These are phyloP conservation scores for Pholiota microspora DNA, from an alignment of 768 basidiomycete genomes.

Conservation along the genomic window DNA sequence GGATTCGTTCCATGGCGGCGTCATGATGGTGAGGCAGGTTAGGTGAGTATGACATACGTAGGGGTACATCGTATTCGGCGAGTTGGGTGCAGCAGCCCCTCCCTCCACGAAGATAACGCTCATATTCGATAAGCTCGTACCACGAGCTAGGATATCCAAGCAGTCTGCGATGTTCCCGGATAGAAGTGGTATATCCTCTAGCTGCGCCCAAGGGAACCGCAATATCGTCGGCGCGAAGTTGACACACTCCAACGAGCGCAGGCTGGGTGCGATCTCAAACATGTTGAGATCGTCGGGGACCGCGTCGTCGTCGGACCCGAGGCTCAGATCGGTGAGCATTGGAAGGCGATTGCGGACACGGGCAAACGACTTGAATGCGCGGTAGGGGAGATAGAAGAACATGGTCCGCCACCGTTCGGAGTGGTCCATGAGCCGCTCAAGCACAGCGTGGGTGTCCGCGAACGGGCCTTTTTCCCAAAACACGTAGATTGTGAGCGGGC, in stretches of 20 bases:
- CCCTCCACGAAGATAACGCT: slow-evolving; percentile 29
- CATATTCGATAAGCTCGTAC: slow-evolving; percentile 24
- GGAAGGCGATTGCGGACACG: slow-evolving; percentile 26
- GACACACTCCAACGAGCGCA: slow-evolving; percentile 32
- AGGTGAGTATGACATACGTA: slow-evolving; percentile 27
- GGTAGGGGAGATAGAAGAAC: slow-evolving; percentile 33
- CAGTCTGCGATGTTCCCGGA: slow-evolving; percentile 31
- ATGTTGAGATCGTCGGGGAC: slow-evolving; percentile 21
- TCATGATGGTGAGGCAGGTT: no score
- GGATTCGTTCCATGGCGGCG: no score
- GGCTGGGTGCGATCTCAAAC: slow-evolving; percentile 29
- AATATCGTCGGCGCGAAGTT: slow-evolving; percentile 32
- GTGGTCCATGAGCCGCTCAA: slow-evolving; percentile 28
- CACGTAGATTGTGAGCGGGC: slow-evolving; percentile 31
- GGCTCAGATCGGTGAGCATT: slow-evolving; percentile 29
- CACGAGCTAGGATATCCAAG: slow-evolving; percentile 27
- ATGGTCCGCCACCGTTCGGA: slow-evolving; percentile 31
- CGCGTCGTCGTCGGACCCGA: slow-evolving; percentile 30
- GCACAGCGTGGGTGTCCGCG: slow-evolving; percentile 23
- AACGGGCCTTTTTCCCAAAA: slow-evolving; percentile 34
- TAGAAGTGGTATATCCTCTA: slow-evolving; percentile 29
- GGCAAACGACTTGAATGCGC: slow-evolving; percentile 27
- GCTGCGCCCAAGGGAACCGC: slow-evolving; percentile 32
- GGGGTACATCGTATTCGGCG: slow-evolving; percentile 14
- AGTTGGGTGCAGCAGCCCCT: slow-evolving; percentile 12